Percentiles rank a stretch among this genome's conserved stretches.
These are phyloP conservation scores for Porphyrellus sp. DNA, from an alignment of 1,284 basidiomycete species.

Conservation along the genomic window DNA sequence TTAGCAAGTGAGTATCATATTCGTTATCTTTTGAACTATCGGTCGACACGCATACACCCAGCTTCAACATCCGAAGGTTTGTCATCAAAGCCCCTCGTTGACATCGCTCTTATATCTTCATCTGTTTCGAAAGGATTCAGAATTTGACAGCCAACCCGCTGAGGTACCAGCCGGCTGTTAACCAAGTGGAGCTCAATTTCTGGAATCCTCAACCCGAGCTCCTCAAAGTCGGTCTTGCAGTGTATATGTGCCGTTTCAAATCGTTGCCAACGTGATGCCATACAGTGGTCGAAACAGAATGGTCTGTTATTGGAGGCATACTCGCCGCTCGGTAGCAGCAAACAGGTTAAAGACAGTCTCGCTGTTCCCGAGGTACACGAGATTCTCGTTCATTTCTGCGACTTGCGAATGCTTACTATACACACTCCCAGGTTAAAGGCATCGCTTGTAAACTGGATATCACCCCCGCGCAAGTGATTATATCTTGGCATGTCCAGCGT, in stretches of 20 bases:
- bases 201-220: conserved; percentile 84
- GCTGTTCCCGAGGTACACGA: conserved; percentile 47
- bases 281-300: conserved; percentile 61
- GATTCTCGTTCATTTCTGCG: not conserved
- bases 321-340: conserved; percentile 71
- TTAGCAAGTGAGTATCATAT: conserved; percentile 62
- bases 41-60: conserved; percentile 1
- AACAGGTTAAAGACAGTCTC: conserved; percentile 54
- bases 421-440: conserved; percentile 42
- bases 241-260: not conserved
- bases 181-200: conserved; percentile 82
- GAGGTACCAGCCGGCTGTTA: conserved; percentile 73
- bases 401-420: not conserved
- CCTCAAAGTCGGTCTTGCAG: conserved; percentile 47
- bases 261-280: not conserved
- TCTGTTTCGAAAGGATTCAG: conserved; percentile 41
- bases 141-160: conserved; percentile 70
- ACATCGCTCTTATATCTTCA: not conserved
- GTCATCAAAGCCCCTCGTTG: not conserved
- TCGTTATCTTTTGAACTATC: conserved; percentile 1
- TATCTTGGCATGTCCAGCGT: conserved; percentile 79
- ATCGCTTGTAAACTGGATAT: conserved; percentile 65
- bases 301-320: conserved; percentile 72
- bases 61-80: conserved; percentile 31
- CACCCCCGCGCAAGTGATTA: conserved; percentile 74